Base-by-base conservation (phyloP, 768 basidiomycete genomes). In the Candolleomyces aberdarensis region DNA sequence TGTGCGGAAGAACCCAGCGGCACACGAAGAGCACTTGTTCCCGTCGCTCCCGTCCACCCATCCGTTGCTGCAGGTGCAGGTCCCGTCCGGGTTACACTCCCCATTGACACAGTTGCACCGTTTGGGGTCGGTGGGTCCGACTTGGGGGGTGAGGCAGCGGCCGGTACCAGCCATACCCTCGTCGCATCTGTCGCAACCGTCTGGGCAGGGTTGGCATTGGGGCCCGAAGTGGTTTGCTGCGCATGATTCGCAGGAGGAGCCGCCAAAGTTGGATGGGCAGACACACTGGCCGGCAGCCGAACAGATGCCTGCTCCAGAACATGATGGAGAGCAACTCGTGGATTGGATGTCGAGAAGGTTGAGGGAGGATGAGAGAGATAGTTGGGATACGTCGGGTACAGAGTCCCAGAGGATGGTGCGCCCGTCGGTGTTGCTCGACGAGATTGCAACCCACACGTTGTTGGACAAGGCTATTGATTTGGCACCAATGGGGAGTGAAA, bases 41-140 rank as follows among this genome's bases (percentile, higher is more conserved):
- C 90, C 89, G 63, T 89, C 86, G 47, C 76, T 77, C 1, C 82
- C 85, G 0, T 83, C 82, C 0, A 83, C 83, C 84, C 91, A 96
- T 0, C 94, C 94, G 0, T 85, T 69, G 62, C 86, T 88, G 66
- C 94, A 96, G 3, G 83, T 73, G 61, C 92, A 93, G 61, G 84
- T 82, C 0, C 89, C 87, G 61, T 85, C 80, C 0, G 82, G 62
- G 1, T 81, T 80, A 72, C 93, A 96, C 36, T 84, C 75, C 7
- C 93, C 93, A 66, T 92, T 94, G 59, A 85, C 61, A 67, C 93
- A 95, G 66, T 91, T 88, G 72, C 93, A 95, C 17, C 79, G 79
- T 39, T 83, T 80, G 1, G 87, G 83, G 0, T 79, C 76, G 65
- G 86, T 84, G 51, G 75, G 43, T 8, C 48, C 70, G 20, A 81